Evolutionary conservation across 192 early-diverging fungal species (phyloP), one percentile per base, ranked within the genome.

Genomic region (Coemansia sp.): DNA sequence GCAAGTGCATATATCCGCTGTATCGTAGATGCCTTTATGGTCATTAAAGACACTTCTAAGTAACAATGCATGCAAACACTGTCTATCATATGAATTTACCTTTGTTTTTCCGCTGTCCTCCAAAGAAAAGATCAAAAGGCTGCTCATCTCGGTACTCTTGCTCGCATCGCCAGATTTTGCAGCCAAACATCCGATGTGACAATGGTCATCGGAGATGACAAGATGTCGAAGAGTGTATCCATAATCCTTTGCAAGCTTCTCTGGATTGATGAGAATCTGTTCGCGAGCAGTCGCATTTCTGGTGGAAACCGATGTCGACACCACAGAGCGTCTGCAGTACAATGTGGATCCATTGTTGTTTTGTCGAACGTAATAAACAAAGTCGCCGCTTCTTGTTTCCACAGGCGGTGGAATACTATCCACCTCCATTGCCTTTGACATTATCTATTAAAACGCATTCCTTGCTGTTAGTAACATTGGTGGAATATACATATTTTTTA

Each of bases 161-260:
- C 68, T 63, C 10, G 41, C 5, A 11, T 58, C 56, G 20, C 39
- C 48, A 9, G 16, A 14, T 50, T 68, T 61, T 16, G 64, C 38
- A 5, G 65, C 72, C 59, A 83, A 20, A 39, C 72, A 78, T 39
- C 69, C 81, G 20, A 83, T 61, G 45, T 14, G 60, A 19, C 50
- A 4, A 41, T 78, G 69, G 19, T 78, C 72, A n/a, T 77, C 72
- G 2, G 81, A 83, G 8, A 83, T 61, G 13, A 78, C 63, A 63
- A 83, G 55, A n/a, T n/a, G 74, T 39, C 67, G 69, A 14, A 83
- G 59, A 59, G 39, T 50, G 55, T 60, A 75, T 0, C 72, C 76
- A 13, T 64, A 22, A 14, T 37, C 20, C 5, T 54, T 40, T 16
- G 57, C 37, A 19, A 83, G 51, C 7, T 51, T 32, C 19, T 42